Base-by-base conservation (phyloP, 192 early-diverging fungal species). In the Kickxella alabastrina region DNA sequence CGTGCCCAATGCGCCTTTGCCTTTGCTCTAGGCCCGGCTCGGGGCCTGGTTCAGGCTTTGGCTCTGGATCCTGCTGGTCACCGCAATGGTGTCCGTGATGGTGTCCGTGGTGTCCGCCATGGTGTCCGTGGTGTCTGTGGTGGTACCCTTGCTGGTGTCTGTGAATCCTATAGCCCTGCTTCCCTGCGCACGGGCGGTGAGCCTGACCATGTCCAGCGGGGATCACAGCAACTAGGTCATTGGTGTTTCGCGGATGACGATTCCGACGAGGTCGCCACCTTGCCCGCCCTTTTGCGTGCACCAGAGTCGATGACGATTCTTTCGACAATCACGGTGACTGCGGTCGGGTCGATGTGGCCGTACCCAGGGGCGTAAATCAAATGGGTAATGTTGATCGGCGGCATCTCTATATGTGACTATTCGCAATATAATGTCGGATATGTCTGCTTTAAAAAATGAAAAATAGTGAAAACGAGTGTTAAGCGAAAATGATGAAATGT, bases 381-480 rank as follows among this genome's bases (percentile, higher is more conserved):
- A 25, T 41, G 52, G 17, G 41, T 17, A 8, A 54, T 46, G 23
- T 59, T 56, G 6, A 59, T 23, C 10, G 68, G 68, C 4, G 61
- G 61, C 68, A 71, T 71, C 15, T 27, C 27, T 3, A 10, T 5
- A n/a, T n/a, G n/a, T n/a, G n/a, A n/a, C n/a, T n/a, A n/a, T n/a
- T n/a, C n/a, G n/a, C n/a, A 23, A 37, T 0, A 34, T 5, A 43
- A 8, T 23, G 24, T 6, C 6, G 19, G 36, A 38, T 4, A 38
- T 38, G 9, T 38, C 19, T 4, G 5, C n/a, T 38, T 38, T 10
- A 38, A 8, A 38, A 6, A 38, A 6, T 4, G 3, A 38, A n/a
- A n/a, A n/a, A n/a, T n/a, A n/a, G n/a, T n/a, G n/a, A n/a, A n/a
- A n/a, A n/a, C n/a, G n/a, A n/a, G n/a, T n/a, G n/a, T n/a, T n/a